Conservation (phyloP, 345 rosid species). For the Anastatica hierochuntica region DNA sequence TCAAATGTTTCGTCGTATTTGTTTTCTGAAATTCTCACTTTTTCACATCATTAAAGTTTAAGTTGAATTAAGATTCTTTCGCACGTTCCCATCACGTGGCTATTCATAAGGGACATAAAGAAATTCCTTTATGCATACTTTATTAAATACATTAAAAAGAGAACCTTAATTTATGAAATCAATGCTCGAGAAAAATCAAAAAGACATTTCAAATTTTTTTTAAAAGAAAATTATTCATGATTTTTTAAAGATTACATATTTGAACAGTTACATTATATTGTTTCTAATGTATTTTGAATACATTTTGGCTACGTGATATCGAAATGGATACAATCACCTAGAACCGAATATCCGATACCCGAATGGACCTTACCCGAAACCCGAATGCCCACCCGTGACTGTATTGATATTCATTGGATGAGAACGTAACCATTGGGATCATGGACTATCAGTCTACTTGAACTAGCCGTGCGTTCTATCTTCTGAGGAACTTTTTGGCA, state of each 20-base stretch:
- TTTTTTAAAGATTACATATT: too few relatives aligned
- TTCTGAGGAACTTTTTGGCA: constrained; percentile 28
- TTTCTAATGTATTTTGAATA: too few relatives aligned
- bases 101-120: neutral
- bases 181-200: neutral
- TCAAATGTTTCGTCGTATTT: constrained; percentile 12
- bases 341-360: too few relatives aligned
- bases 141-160: neutral
- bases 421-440: constrained; percentile 37
- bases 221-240: too few relatives aligned
- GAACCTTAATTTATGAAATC: neutral
- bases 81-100: constrained; percentile 23
- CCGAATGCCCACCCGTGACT: too few relatives aligned
- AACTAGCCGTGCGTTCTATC: constrained; percentile 25
- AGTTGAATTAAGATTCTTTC: constrained; percentile 12
- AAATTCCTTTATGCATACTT: neutral
- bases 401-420: constrained; percentile 28
- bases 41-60: constrained; percentile 3
- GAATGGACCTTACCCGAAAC: too few relatives aligned
- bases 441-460: constrained; percentile 26
- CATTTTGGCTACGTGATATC: too few relatives aligned
- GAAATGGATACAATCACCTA: too few relatives aligned
- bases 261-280: too few relatives aligned
- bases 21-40: constrained; percentile 10
- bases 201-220: too few relatives aligned